Base-by-base conservation (phyloP, 495 filamentous ascomycete genomes). In the Penicillium robsamsonii region DNA sequence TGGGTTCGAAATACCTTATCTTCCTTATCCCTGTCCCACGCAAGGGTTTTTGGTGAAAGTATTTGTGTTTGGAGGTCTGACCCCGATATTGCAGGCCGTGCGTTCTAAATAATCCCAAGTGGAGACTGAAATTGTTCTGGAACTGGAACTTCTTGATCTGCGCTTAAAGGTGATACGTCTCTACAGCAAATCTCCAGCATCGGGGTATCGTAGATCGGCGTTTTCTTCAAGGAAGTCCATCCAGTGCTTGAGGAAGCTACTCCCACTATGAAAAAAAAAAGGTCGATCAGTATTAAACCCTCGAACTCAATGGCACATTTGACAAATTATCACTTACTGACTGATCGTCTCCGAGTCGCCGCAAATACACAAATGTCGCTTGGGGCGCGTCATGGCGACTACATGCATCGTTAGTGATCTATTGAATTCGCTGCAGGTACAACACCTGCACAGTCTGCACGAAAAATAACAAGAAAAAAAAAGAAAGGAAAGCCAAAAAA, bases 361-460 rank as follows among this genome's bases (percentile, higher is more conserved):
- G 58, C 96, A 87, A 37, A 97, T 84, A 55, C 90, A 92, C 11
- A 98, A 77, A 66, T 92, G 93, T 46, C 94, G 81, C 70, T 89
- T 92, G 9, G 94, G 89, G 42, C 94, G 82, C 40, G 94, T 97
- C 91, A 97, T 96, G 12, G 94, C 94, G 50, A 97, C 91, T 92
- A 57, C 33, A 33, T 50, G 29, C 30, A 17, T 46, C 24, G 27
- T 33, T 45, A 53, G 25, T 54, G 25, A 20, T 35, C 31, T 27
- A 43, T 46, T 37, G 22, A 29, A 25, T 37, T 25, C 30, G 29
- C 49, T 60, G 46, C 46, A 60, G 56, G 35, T 29, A 49, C 27
- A 38, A 10, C 15, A 31, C 20, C 25, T 43, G 25, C 20, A 42
- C 44, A 44, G 50, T 55, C 4, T n/a, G 35, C 15, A 9, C 2